These are phyloP conservation scores for Trypanosoma theileri DNA, from an alignment of 208 protist genomes.

Conservation along the genomic window DNA sequence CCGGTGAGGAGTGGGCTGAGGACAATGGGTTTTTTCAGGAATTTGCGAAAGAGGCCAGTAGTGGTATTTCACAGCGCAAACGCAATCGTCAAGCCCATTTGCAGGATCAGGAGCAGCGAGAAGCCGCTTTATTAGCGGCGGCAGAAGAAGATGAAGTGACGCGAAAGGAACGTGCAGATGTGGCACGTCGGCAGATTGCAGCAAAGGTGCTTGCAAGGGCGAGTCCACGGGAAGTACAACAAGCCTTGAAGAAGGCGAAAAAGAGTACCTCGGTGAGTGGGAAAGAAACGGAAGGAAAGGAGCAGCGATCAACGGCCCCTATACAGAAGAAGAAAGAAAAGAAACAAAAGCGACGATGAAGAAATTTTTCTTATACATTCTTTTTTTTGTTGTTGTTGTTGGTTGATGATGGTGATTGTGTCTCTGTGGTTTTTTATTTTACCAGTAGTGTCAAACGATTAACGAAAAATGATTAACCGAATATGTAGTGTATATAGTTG, in stretches of 20 bases:
- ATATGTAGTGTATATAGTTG: too few relatives aligned
- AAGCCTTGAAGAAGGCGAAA: constrained; percentile 30
- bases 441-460: too few relatives aligned
- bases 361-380: too few relatives aligned
- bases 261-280: background rate
- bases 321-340: constrained; percentile 12
- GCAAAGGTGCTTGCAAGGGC: constrained; percentile 56
- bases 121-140: constrained; percentile 9
- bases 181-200: constrained; percentile 62
- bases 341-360: too few relatives aligned
- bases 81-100: constrained; percentile 43
- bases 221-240: constrained; percentile 56
- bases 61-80: constrained; percentile 47
- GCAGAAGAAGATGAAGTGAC: constrained; percentile 26
- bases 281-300: background rate
- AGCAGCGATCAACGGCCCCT: background rate
- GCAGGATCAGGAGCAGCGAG: constrained; percentile 14
- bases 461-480: too few relatives aligned
- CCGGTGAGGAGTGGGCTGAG: constrained; percentile 65
- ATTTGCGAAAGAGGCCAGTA: constrained; percentile 34
- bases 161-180: constrained; percentile 37
- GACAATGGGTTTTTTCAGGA: constrained; percentile 66
- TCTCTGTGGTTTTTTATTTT: too few relatives aligned
- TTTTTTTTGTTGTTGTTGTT: too few relatives aligned
- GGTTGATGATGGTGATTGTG: too few relatives aligned